These are phyloP conservation scores for Fraxinus ornus DNA, from an alignment of 305 asterid genomes.

Conservation along the genomic window DNA sequence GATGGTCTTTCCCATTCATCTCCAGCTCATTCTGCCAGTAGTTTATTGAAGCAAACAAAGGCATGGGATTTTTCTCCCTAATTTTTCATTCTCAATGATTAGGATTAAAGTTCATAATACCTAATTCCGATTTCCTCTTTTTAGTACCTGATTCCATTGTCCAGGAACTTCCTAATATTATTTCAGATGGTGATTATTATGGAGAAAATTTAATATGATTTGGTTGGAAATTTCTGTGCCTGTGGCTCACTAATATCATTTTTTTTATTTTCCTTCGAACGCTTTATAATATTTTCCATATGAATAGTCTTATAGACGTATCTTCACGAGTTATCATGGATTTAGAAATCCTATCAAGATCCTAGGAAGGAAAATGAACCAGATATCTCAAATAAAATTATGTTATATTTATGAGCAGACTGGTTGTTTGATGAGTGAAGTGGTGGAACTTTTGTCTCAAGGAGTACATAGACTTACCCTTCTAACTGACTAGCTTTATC, in stretches of 20 bases:
- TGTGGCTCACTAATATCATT: slow-evolving; percentile 1
- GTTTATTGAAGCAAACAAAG: slow-evolving; percentile 61
- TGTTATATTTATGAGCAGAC: neutral
- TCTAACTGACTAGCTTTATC: neutral
- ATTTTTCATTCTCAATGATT: slow-evolving; percentile 14
- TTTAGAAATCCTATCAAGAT: neutral
- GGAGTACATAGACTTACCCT: neutral
- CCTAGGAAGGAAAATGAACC: neutral
- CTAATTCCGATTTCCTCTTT: neutral
- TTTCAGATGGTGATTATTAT: neutral
- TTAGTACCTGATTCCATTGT: slow-evolving; percentile 4
- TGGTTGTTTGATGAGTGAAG: neutral
- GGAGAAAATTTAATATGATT: neutral
- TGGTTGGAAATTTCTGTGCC: slow-evolving; percentile 14
- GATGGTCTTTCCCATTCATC: slow-evolving; percentile 49
- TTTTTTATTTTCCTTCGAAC: slow-evolving; percentile 5
- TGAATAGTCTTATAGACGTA: neutral
- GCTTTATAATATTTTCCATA: neutral
- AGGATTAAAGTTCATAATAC: slow-evolving; percentile 13
- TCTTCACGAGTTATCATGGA: neutral
- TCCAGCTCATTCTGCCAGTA: slow-evolving; percentile 42
- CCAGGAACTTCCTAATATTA: neutral
- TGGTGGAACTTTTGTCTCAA: neutral
- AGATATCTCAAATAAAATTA: neutral
- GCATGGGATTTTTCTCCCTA: slow-evolving; percentile 35